These are phyloP conservation scores for Solanum hybrid DNA, from an alignment of 305 asterid species.

Conservation along the genomic window DNA sequence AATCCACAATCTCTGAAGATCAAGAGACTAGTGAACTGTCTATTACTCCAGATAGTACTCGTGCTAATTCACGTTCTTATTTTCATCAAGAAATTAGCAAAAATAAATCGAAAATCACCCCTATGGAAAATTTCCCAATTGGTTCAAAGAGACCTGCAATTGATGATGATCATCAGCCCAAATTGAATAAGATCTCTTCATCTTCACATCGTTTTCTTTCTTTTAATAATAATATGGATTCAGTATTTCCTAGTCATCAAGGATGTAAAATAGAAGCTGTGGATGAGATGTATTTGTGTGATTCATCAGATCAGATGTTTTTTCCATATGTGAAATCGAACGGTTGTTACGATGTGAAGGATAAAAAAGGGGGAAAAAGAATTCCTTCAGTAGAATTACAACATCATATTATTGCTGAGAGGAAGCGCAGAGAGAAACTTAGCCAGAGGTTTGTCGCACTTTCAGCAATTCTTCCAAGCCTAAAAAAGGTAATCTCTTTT, in stretches of 20 bases:
- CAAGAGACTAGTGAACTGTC: background rate
- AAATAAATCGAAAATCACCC: background rate
- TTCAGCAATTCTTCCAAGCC: conserved; percentile 48
- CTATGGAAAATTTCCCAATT: background rate
- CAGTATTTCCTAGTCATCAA: background rate
- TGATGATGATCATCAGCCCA: background rate
- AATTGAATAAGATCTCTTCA: background rate
- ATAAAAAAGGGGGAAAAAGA: background rate
- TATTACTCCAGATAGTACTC: background rate
- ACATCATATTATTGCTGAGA: conserved; percentile 43
- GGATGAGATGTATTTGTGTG: background rate
- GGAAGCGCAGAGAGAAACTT: conserved; percentile 52
- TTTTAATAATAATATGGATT: background rate
- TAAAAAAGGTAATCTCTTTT: conserved; percentile 34
- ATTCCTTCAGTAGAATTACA: background rate
- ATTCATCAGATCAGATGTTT: background rate
- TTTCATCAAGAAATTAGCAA: background rate
- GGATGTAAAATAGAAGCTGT: background rate
- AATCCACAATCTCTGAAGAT: background rate
- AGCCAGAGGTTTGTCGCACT: conserved; percentile 44
- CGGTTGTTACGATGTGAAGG: background rate
- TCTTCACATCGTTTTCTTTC: background rate
- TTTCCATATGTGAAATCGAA: background rate
- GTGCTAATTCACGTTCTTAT: background rate
- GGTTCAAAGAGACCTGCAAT: background rate